Evolutionary conservation across 257 asterid genomes (phyloP).

Genomic region (Solanum arcanum): DNA sequence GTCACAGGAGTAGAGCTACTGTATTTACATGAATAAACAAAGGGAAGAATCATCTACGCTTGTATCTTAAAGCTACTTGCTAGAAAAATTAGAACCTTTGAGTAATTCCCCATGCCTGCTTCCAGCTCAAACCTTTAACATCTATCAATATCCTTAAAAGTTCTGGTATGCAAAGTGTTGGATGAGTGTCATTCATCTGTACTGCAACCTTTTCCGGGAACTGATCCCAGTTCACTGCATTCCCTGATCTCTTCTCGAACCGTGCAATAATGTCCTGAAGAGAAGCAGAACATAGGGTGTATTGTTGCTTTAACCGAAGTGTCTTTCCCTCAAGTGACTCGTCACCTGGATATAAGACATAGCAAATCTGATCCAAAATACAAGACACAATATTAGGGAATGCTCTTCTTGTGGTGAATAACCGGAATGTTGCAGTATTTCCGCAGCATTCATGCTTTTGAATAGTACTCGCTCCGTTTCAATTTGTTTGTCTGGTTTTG

Average conservation of each 20-base stretch:
- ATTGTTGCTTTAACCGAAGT: slow-evolving; percentile 73
- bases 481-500: background rate
- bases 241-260: slow-evolving; percentile 63
- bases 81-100: slow-evolving; percentile 31
- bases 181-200: slow-evolving; percentile 92
- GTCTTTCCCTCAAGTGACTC: slow-evolving; percentile 68
- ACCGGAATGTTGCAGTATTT: background rate
- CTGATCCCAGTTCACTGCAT: slow-evolving; percentile 50
- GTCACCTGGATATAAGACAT: slow-evolving; percentile 74
- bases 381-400: background rate
- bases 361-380: slow-evolving; percentile 46
- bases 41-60: background rate
- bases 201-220: slow-evolving; percentile 87
- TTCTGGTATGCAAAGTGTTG: slow-evolving; percentile 84
- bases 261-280: slow-evolving; percentile 75
- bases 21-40: background rate
- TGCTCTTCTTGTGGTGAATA: background rate
- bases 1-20: background rate
- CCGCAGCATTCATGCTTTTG: background rate
- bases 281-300: slow-evolving; percentile 87
- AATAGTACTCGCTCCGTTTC: background rate
- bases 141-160: slow-evolving; percentile 73
- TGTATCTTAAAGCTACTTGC: background rate
- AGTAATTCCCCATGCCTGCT: slow-evolving; percentile 70
- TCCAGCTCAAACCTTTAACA: slow-evolving; percentile 71